A percentile compares a stretch with the other conserved stretches of the same genome.
Conservation (phyloP, 176 grass and related monocot species). For the Stipa capillata region DNA sequence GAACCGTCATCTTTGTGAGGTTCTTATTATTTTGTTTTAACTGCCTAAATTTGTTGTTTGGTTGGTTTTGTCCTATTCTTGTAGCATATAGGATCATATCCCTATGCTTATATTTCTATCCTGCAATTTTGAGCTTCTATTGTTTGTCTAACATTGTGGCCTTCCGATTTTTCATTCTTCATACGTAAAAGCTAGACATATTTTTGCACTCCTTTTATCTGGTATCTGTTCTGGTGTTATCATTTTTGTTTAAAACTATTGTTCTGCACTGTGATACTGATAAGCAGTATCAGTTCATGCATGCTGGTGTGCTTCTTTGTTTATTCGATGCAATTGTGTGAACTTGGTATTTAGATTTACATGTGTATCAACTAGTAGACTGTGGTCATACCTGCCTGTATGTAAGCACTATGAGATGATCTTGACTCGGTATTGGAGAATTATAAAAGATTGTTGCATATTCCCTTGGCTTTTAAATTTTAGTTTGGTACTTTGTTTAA, state of each 20-base stretch:
- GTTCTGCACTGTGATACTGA: no score
- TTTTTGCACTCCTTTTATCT: not conserved
- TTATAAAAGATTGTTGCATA: not conserved
- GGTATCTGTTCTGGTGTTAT: not conserved
- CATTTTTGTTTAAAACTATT: not conserved
- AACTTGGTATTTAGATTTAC: not conserved
- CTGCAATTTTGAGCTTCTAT: no score
- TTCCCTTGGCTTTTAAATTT: not conserved
- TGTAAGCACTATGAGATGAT: not conserved
- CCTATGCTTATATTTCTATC: not conserved
- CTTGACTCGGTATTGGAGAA: not conserved
- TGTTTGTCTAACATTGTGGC: no score
- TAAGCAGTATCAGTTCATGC: no score
- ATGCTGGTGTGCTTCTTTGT: no score
- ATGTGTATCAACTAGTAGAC: not conserved
- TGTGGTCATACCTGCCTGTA: not conserved
- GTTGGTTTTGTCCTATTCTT: not conserved
- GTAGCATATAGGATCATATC: not conserved
- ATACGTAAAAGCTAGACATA: not conserved
- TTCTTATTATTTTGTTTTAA: constrained; percentile 37
- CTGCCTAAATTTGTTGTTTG: constrained; percentile 1
- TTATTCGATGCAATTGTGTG: no score
- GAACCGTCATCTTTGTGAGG: constrained; percentile 96
- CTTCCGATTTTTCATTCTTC: no score
- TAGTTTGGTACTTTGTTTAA: not conserved